A percentile compares a stretch with the other conserved stretches of the same genome.
phyloP scores from a whole-genome alignment of 257 asterid genomes.

The Jasminum sambac region DNA sequence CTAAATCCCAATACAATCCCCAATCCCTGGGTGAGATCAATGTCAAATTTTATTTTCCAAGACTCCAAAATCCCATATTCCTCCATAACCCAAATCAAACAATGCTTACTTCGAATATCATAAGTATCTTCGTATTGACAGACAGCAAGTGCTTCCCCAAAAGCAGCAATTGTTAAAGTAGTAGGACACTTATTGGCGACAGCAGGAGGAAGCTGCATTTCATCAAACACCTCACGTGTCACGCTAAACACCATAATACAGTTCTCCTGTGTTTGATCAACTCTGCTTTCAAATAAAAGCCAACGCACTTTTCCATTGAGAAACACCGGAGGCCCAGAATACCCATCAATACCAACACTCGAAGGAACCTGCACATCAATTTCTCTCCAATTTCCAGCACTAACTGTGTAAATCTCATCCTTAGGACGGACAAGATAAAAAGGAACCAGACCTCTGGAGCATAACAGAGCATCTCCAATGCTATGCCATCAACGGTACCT shows the following conservation, averaged over 20 bases:
- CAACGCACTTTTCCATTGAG: constrained; percentile 35
- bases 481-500: too few species aligned
- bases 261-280: constrained; percentile 1
- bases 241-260: constrained; percentile 28
- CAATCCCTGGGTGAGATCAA: constrained; percentile 13
- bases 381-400: constrained; percentile 28
- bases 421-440: constrained; percentile 26
- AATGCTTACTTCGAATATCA: constrained; percentile 8
- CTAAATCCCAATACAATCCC: constrained; percentile 25
- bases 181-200: constrained; percentile 16
- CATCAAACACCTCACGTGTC: constrained; percentile 31
- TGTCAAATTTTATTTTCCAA: constrained; percentile 25
- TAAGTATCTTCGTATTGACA: constrained; percentile 17
- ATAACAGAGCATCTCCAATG: too few species aligned
- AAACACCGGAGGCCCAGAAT: constrained; percentile 29
- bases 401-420: constrained; percentile 33
- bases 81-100: constrained; percentile 39
- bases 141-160: constrained; percentile 23
- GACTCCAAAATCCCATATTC: constrained; percentile 29
- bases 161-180: constrained; percentile 7
- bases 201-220: constrained; percentile 31
- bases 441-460: too few species aligned
- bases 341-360: constrained; percentile 23
- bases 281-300: constrained; percentile 27
- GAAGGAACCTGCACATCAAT: constrained; percentile 20